Conservation (phyloP, 2,329 filamentous ascomycete species). For the Fusarium nodosum region DNA sequence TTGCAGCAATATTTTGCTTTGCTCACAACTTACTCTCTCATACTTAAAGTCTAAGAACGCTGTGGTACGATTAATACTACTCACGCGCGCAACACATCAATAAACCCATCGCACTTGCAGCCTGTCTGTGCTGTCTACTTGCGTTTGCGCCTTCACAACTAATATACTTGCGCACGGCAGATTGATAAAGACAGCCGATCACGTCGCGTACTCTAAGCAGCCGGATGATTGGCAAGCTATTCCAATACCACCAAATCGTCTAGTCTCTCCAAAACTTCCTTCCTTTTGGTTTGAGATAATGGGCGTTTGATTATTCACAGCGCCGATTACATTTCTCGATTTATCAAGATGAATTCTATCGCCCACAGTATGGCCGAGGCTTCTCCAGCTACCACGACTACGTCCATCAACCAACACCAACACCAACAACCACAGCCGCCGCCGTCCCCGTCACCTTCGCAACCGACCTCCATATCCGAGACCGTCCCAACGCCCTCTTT, state of each 20-base stretch:
- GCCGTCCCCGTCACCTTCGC: constrained; percentile 47
- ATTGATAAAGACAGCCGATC: constrained; percentile 6
- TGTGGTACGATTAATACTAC: constrained; percentile 32
- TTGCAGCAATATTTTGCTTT: constrained; percentile 18
- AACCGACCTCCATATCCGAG: constrained; percentile 47
- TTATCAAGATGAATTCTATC: constrained; percentile 55
- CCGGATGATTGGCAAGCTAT: constrained; percentile 25
- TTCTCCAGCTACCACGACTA: constrained; percentile 38
- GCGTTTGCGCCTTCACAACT: constrained; percentile 32
- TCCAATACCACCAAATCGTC: constrained; percentile 28
- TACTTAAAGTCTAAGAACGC: constrained; percentile 19
- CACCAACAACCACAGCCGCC: constrained; percentile 47
- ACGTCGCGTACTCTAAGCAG: constrained; percentile 18
- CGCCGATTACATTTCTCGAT: constrained; percentile 28
- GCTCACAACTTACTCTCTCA: constrained; percentile 10
- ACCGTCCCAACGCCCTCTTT: constrained; percentile 45
- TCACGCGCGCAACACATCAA: constrained; percentile 25
- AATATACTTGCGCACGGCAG: constrained; percentile 26
- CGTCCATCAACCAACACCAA: constrained; percentile 44
- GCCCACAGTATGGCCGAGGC: constrained; percentile 56
- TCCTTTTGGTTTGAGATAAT: constrained; percentile 43
- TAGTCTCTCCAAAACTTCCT: constrained; percentile 21
- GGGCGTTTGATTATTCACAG: constrained; percentile 44
- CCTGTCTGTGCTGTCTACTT: constrained; percentile 38
- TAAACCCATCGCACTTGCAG: constrained; percentile 27